These are phyloP conservation scores for Viola pubescens DNA, from an alignment of 441 rosid species.

Conservation along the genomic window DNA sequence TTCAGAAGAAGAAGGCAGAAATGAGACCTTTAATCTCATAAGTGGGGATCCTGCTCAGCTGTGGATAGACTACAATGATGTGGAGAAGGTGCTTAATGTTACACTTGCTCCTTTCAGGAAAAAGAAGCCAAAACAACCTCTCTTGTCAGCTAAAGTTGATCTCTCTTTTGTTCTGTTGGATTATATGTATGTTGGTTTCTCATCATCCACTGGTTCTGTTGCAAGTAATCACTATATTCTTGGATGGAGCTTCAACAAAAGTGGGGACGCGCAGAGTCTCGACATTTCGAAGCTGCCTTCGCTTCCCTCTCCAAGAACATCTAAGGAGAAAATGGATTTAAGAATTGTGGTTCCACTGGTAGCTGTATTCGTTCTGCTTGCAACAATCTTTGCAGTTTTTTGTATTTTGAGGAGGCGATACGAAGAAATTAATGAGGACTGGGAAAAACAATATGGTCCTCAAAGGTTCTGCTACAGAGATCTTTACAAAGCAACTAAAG, in stretches of 20 bases:
- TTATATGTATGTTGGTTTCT: conserved; percentile 47
- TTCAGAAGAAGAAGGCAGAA: conserved; percentile 17
- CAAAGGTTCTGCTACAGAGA: conserved; percentile 28
- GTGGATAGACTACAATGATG: conserved; percentile 48
- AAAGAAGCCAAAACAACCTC: conserved; percentile 33
- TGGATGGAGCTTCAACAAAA: conserved; percentile 59
- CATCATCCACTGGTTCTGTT: conserved; percentile 41
- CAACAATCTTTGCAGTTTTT: conserved; percentile 10
- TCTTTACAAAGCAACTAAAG: conserved; percentile 29
- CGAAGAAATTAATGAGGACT: conserved; percentile 27
- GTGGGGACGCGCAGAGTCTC: conserved; percentile 23
- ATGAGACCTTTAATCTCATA: conserved; percentile 24
- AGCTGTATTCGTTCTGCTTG: background rate
- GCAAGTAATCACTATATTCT: conserved; percentile 38
- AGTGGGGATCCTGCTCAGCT: conserved; percentile 38
- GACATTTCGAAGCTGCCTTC: conserved; percentile 30
- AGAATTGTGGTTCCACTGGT: conserved; percentile 9
- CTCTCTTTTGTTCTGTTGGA: conserved; percentile 33
- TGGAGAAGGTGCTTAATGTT: conserved; percentile 29
- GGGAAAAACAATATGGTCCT: conserved; percentile 31
- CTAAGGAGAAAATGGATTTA: conserved; percentile 10
- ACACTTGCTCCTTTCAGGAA: conserved; percentile 37
- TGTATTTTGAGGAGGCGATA: conserved; percentile 13
- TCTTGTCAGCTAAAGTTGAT: conserved; percentile 34
- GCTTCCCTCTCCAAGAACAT: conserved; percentile 23